A percentile compares a stretch with the other conserved stretches of the same genome.
Conservation (phyloP, 192 early-diverging fungal species). For the Glomus cerebriforme region DNA sequence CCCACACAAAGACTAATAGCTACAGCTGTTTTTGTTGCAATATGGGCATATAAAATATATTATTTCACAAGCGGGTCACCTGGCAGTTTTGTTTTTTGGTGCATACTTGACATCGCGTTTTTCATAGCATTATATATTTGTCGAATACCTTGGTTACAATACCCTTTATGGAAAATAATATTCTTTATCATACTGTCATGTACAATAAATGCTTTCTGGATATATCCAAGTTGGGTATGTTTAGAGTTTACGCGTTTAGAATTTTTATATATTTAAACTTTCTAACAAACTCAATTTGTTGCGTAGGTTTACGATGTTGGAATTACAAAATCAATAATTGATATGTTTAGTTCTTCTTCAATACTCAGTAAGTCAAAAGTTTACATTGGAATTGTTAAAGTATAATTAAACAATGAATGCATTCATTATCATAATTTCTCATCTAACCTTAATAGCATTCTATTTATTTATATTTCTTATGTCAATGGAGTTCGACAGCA, state of each 20-base stretch:
- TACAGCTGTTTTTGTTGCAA: not conserved
- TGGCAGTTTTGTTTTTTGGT: not conserved
- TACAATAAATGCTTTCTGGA: not conserved
- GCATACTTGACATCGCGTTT: not conserved
- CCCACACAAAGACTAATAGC: not conserved
- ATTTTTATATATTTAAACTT: not conserved
- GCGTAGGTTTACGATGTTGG: constrained; percentile 10
- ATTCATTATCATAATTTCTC: not conserved
- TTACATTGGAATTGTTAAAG: not conserved
- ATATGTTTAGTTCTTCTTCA: not conserved
- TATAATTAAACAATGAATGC: not conserved
- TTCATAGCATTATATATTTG: not conserved
- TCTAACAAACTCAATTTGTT: not conserved
- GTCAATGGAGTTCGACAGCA: constrained; percentile 17
- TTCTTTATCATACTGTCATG: not conserved
- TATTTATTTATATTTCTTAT: not conserved
- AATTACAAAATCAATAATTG: not conserved
- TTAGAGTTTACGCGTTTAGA: not conserved
- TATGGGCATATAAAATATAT: not conserved
- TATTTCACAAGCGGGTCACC: not conserved
- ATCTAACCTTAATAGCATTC: not conserved
- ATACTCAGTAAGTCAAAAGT: constrained; percentile 15
- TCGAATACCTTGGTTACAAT: constrained; percentile 28
- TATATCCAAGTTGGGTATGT: constrained; percentile 27
- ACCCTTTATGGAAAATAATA: not conserved